Conservation (phyloP, 164 flowering plant species). For the Stephania cephalantha region DNA sequence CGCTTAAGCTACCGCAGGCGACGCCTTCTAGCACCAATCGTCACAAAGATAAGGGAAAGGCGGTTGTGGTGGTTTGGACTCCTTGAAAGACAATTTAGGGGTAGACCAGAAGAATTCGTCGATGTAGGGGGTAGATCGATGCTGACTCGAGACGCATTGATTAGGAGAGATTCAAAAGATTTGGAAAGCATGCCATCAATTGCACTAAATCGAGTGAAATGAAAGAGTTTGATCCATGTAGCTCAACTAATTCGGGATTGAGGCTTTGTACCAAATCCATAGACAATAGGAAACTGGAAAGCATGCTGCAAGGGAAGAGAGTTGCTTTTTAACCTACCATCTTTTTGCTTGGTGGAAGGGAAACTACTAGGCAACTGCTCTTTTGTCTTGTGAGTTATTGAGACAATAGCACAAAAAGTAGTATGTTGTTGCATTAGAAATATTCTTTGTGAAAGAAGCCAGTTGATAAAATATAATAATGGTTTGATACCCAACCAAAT, state of each 20-base stretch:
- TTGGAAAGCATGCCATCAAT: not conserved
- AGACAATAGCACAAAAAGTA: not conserved
- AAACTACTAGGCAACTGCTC: conserved; percentile 78
- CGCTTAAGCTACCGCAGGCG: too few relatives aligned
- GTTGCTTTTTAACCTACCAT: conserved; percentile 75
- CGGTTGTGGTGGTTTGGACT: too few relatives aligned
- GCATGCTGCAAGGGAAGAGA: conserved; percentile 1
- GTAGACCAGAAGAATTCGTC: too few relatives aligned
- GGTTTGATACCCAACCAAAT: not conserved
- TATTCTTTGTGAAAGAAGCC: too few relatives aligned
- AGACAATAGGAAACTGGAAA: not conserved
- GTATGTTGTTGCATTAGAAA: not conserved
- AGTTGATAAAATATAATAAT: not conserved
- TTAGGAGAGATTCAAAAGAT: not conserved
- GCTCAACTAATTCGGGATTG: not conserved
- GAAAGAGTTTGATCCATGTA: not conserved
- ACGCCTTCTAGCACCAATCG: too few relatives aligned
- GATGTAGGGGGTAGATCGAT: too few relatives aligned
- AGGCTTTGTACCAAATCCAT: too few relatives aligned
- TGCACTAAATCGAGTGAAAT: not conserved
- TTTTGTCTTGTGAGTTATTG: conserved; percentile 29
- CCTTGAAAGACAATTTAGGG: too few relatives aligned
- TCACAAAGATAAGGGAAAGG: too few relatives aligned
- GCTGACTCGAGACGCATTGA: too few relatives aligned
- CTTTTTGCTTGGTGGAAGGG: conserved; percentile 61